Percentiles rank a stretch among this genome's conserved stretches.
Conservation (phyloP, 768 basidiomycete species). For the Mycena crocata region DNA sequence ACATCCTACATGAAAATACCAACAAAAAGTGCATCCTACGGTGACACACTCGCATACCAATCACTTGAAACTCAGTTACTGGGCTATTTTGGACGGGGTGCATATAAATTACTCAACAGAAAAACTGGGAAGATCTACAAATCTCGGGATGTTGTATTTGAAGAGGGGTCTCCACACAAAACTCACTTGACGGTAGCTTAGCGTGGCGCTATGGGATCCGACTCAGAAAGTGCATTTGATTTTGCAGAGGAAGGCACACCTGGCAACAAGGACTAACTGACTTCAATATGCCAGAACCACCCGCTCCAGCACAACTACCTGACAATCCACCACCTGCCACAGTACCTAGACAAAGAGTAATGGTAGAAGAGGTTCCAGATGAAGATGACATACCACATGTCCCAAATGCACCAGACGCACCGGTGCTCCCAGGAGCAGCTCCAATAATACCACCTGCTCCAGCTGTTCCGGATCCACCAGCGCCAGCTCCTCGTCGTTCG, state of each 20-base stretch:
- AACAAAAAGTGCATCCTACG: constrained; percentile 23
- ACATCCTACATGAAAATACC: constrained; percentile 35
- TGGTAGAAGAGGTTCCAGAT: no score
- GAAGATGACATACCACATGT: no score
- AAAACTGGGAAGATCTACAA: not conserved
- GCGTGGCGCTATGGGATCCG: not conserved
- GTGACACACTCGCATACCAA: not conserved
- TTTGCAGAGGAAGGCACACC: not conserved
- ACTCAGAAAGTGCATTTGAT: no score
- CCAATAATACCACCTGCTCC: not conserved
- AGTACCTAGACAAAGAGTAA: no score
- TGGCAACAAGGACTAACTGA: no score
- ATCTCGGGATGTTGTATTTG: not conserved
- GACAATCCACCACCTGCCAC: not conserved
- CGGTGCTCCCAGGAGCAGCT: not conserved
- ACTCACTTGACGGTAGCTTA: not conserved
- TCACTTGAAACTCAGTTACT: not conserved
- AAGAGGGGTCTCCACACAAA: not conserved
- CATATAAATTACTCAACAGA: not conserved
- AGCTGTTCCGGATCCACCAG: no score
- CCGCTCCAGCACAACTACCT: no score
- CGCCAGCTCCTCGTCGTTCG: not conserved
- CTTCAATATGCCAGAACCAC: no score
- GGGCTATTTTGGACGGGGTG: not conserved
- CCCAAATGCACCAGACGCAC: not conserved